A percentile compares a stretch with the other conserved stretches of the same genome.
phyloP scores from a whole-genome alignment of 139 green algal species.

The Tetraselmis striata region DNA sequence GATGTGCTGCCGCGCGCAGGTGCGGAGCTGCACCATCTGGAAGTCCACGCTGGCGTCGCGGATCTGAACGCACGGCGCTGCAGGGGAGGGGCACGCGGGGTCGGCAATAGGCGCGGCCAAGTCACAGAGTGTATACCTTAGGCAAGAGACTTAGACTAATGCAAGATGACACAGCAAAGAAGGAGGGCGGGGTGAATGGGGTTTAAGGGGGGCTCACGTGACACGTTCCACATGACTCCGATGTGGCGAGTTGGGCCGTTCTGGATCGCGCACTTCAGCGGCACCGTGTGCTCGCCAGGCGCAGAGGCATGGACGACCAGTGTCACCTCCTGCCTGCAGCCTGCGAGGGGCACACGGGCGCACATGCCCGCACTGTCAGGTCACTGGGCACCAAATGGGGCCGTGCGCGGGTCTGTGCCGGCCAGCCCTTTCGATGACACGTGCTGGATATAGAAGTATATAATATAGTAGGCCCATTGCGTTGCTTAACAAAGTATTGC shows the following conservation, averaged over 20 bases:
- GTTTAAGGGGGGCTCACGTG: background rate
- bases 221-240: background rate
- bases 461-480: too few species aligned
- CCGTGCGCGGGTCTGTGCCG: too few species aligned
- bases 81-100: background rate
- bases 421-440: too few species aligned
- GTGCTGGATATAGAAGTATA: too few species aligned
- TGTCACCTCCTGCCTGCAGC: background rate
- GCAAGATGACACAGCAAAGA: background rate
- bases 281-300: background rate
- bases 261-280: background rate
- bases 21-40: background rate
- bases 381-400: too few species aligned
- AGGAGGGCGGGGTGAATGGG: too few species aligned
- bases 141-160: too few species aligned
- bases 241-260: background rate
- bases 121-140: too few species aligned
- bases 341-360: too few species aligned
- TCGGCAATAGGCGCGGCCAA: background rate
- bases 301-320: background rate
- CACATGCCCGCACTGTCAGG: too few species aligned
- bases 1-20: background rate
- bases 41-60: background rate
- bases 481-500: too few species aligned
- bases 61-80: background rate